phyloP scores from a whole-genome alignment of 2,329 filamentous ascomycete genomes.

The Acarospora socialis region DNA sequence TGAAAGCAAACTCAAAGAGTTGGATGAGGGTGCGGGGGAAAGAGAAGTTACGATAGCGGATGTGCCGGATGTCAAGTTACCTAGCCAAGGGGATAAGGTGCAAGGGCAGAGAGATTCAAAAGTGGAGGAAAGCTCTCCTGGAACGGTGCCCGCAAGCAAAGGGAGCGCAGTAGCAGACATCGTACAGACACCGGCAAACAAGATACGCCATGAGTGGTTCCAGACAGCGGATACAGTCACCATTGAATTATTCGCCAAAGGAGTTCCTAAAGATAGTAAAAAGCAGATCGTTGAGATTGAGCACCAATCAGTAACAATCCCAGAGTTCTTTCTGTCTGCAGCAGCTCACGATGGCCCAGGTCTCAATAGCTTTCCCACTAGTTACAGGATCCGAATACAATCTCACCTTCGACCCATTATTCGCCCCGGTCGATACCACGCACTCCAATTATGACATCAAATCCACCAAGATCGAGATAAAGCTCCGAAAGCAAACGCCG shows the following conservation, averaged over 20 bases:
- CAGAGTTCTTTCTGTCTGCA: constrained; percentile 12
- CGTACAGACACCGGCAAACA: constrained; percentile 34
- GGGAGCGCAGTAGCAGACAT: constrained; percentile 1
- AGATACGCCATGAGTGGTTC: constrained; percentile 57
- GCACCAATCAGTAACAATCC: constrained; percentile 27
- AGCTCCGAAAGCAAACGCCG: constrained; percentile 49
- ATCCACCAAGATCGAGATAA: constrained; percentile 67
- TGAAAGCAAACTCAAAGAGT: constrained; percentile 34
- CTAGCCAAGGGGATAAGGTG: constrained; percentile 26
- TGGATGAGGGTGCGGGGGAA: constrained; percentile 36
- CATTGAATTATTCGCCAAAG: constrained; percentile 52
- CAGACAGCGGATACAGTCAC: constrained; percentile 47
- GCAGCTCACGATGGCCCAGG: constrained; percentile 20
- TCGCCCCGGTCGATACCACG: constrained; percentile 46
- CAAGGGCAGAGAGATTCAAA: constrained; percentile 18
- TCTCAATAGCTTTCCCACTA: constrained; percentile 46
- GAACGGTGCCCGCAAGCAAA: background rate
- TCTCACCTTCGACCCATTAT: constrained; percentile 53
- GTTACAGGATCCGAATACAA: constrained; percentile 39
- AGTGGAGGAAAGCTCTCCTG: constrained; percentile 11
- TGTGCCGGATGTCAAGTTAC: constrained; percentile 35
- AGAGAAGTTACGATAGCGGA: constrained; percentile 35
- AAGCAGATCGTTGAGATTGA: constrained; percentile 39
- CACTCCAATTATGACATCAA: constrained; percentile 51
- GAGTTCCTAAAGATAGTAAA: constrained; percentile 45